Conservation (phyloP, 345 rosid species). For the Salix udensis region DNA sequence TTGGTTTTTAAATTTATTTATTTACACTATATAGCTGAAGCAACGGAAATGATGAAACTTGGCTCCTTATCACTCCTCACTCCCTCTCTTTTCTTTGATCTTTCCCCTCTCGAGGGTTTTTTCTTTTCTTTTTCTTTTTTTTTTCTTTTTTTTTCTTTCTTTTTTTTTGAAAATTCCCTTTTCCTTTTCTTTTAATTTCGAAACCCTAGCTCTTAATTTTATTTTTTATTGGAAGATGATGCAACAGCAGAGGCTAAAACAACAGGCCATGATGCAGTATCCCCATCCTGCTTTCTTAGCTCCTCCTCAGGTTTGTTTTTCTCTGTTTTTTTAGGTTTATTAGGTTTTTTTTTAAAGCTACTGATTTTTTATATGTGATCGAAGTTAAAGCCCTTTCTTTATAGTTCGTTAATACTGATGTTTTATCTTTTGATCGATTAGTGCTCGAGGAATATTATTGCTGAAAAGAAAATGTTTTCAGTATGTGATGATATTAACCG, state of each 20-base stretch:
- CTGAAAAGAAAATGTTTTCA: too few relatives aligned
- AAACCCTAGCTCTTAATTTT: constrained; percentile 19
- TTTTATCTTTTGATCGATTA: too few relatives aligned
- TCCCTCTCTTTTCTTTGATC: not conserved
- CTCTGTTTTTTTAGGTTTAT: not conserved
- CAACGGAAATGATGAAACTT: too few relatives aligned
- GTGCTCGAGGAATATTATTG: too few relatives aligned
- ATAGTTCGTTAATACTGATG: too few relatives aligned
- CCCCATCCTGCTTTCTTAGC: constrained; percentile 49
- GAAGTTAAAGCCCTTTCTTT: too few relatives aligned
- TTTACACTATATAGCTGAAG: too few relatives aligned
- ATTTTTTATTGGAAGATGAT: constrained; percentile 27
- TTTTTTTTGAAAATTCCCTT: not conserved
- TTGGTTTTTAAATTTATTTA: too few relatives aligned
- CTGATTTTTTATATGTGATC: too few relatives aligned
- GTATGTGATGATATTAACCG: too few relatives aligned
- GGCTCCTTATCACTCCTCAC: not conserved
- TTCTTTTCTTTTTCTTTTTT: not conserved
- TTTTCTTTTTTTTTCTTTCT: not conserved
- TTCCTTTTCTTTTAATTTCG: not conserved
- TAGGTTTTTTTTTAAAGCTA: not conserved
- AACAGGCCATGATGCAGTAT: constrained; percentile 59
- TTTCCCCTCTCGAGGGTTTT: constrained; percentile 32
- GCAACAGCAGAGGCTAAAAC: constrained; percentile 53
- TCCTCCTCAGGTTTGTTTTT: constrained; percentile 48